Evolutionary conservation across 176 grass and related monocot genomes (phyloP), one percentile per base, ranked within the genome.

Genomic region (Leersia perrieri): DNA sequence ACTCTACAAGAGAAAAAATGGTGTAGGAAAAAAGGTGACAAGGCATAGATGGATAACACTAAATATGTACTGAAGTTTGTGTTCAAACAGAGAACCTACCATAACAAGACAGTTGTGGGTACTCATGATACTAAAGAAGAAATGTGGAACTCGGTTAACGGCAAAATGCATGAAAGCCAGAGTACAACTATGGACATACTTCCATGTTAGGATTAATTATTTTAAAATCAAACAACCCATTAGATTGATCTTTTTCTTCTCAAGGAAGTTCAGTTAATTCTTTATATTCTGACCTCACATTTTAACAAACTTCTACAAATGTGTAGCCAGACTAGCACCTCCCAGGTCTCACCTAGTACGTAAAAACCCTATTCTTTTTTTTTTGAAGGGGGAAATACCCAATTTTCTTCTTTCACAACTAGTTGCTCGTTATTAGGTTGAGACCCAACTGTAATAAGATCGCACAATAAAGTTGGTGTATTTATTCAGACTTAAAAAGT

Each of bases 11-110:
- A 80, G 1, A 64, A 55, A 33, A 75, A 22, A 80, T 23, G 23
- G 83, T 68, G n/a, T 42, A 80, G 28, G 28, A 38, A 71, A 81
- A 32, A 66, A 70, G 27, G 9, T 42, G 29, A 33, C 5, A 34
- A 70, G 64, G 68, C 42, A 87, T 26, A 71, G n/a, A 34, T 70
- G 72, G 29, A 57, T 47, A 32, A 45, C 16, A 58, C 18, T 28
- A 76, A 86, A 74, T 66, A 22, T n/a, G 0, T 22, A 83, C 9
- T 57, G 4, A 14, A 83, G 66, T 58, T 82, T 82, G 53, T 76
- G 20, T 33, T 9, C 62, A 38, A 75, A 70, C 84, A 68, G 15
- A 69, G 53, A 84, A 68, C n/a, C 16, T 49, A 63, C 18, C 26
- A 28, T 45, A 40, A 64, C 36, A 60, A 83, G 45, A 79, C 60